Evolutionary conservation across 768 basidiomycete species (phyloP).

Genomic region (Leucocoprinus birnbaumii): DNA sequence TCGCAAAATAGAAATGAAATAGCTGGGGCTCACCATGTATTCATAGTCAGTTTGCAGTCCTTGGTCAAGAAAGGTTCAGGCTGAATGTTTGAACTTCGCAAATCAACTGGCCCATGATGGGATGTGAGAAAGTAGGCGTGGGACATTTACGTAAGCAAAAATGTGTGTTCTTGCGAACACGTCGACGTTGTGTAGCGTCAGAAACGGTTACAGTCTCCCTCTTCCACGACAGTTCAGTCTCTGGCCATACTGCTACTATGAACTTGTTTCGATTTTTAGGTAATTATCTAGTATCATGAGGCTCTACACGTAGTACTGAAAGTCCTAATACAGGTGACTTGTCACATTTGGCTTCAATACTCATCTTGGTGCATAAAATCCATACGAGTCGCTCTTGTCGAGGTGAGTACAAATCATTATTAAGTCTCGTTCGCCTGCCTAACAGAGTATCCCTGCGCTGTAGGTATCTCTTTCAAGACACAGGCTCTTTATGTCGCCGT

Average conservation of each 20-base stretch:
- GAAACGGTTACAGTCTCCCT: slow-evolving; percentile 17
- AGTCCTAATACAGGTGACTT: slow-evolving; percentile 88
- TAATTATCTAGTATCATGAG: slow-evolving; percentile 22
- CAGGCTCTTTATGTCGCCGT: slow-evolving; percentile 89
- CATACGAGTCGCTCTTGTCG: slow-evolving; percentile 89
- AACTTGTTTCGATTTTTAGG: slow-evolving; percentile 89
- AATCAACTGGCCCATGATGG: not conserved
- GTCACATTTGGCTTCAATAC: slow-evolving; percentile 91
- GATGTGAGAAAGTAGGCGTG: slow-evolving; percentile 1
- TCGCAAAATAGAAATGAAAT: slow-evolving; percentile 29
- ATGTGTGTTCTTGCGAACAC: slow-evolving; percentile 35
- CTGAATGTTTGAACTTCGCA: too few species aligned
- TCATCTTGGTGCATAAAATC: slow-evolving; percentile 93
- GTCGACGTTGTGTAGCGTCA: slow-evolving; percentile 26
- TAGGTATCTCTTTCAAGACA: slow-evolving; percentile 96
- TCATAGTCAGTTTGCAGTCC: not conserved
- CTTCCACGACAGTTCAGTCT: slow-evolving; percentile 17
- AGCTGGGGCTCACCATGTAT: slow-evolving; percentile 13
- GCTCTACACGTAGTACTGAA: not conserved
- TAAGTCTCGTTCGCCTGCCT: not conserved
- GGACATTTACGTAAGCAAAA: slow-evolving; percentile 21
- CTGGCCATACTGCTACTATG: slow-evolving; percentile 43
- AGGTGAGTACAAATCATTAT: slow-evolving; percentile 41
- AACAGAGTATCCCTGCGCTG: not conserved
- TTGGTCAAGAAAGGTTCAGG: not conserved